phyloP scores from a whole-genome alignment of 1,284 basidiomycete species.

The Erythrobasidium hasegawianum region DNA sequence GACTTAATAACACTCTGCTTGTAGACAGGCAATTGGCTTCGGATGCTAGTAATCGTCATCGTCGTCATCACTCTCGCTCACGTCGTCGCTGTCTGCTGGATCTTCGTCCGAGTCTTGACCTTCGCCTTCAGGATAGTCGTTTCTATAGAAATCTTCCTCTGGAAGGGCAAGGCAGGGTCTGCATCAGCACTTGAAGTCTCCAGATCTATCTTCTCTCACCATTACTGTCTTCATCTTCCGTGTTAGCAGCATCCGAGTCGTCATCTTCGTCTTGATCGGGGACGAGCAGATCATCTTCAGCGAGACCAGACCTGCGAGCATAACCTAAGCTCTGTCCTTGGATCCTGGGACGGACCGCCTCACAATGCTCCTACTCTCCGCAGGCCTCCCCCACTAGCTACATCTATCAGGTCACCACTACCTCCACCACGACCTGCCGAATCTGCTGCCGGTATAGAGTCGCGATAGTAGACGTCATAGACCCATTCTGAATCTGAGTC shows the following conservation, averaged over 20 bases:
- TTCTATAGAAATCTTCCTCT: conserved; percentile 45
- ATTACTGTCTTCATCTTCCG: conserved; percentile 43
- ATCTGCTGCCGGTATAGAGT: conserved; percentile 4
- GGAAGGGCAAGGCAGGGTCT: background rate
- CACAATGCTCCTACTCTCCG: conserved; percentile 41
- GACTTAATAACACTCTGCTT: too few species aligned
- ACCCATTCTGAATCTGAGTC: conserved; percentile 38
- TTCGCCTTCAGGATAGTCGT: conserved; percentile 43
- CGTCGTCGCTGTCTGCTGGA: background rate
- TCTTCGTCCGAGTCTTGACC: conserved; percentile 27
- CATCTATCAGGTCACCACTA: background rate
- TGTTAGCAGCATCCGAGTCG: conserved; percentile 35
- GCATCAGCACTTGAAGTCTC: background rate
- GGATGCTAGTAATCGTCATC: conserved; percentile 10
- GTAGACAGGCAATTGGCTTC: too few species aligned
- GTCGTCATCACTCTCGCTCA: background rate
- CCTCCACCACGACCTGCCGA: background rate
- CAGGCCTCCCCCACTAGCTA: conserved; percentile 32
- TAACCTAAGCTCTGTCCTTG: background rate
- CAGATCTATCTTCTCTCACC: conserved; percentile 29
- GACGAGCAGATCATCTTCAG: conserved; percentile 9
- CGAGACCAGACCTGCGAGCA: background rate
- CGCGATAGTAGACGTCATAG: conserved; percentile 44
- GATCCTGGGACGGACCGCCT: background rate
- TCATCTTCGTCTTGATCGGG: conserved; percentile 36